phyloP scores from a whole-genome alignment of 768 basidiomycete species.

The Boletellus sp. region DNA sequence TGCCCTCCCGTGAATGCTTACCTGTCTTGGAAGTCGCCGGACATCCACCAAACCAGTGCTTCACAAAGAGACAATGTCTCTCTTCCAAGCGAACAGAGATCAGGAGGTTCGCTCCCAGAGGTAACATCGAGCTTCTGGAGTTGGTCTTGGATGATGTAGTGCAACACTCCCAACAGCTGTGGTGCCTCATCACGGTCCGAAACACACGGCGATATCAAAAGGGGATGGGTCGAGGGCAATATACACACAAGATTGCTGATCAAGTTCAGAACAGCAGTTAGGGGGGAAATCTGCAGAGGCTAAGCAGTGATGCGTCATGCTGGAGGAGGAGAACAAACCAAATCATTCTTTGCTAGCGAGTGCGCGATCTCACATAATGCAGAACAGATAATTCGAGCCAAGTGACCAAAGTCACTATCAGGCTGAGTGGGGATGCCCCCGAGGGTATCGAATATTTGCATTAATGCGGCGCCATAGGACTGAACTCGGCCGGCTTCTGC shows the following conservation, averaged over 20 bases:
- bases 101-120: slow-evolving; percentile 21
- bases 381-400: slow-evolving; percentile 29
- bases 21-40: slow-evolving; percentile 41
- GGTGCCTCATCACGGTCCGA: slow-evolving; percentile 27
- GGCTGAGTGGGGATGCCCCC: slow-evolving; percentile 22
- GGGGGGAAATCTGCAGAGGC: slow-evolving; percentile 37
- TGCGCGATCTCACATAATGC: slow-evolving; percentile 41
- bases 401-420: slow-evolving; percentile 16
- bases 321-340: slow-evolving; percentile 36
- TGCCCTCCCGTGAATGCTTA: slow-evolving; percentile 11
- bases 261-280: slow-evolving; percentile 53
- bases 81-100: slow-evolving; percentile 33
- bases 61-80: slow-evolving; percentile 51
- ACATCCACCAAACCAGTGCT: slow-evolving; percentile 45
- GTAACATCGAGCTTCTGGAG: slow-evolving; percentile 34
- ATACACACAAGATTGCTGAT: slow-evolving; percentile 43
- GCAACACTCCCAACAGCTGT: slow-evolving; percentile 39
- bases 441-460: slow-evolving; percentile 33
- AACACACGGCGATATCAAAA: slow-evolving; percentile 32
- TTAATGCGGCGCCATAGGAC: slow-evolving; percentile 41
- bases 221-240: slow-evolving; percentile 45
- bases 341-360: slow-evolving; percentile 33
- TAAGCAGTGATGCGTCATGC: slow-evolving; percentile 4
- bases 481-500: slow-evolving; percentile 24
- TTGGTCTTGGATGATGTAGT: slow-evolving; percentile 40